Evolutionary conservation across 2,329 filamentous ascomycete species (phyloP).

Genomic region (Dryadomyces quercus-mongolicae): DNA sequence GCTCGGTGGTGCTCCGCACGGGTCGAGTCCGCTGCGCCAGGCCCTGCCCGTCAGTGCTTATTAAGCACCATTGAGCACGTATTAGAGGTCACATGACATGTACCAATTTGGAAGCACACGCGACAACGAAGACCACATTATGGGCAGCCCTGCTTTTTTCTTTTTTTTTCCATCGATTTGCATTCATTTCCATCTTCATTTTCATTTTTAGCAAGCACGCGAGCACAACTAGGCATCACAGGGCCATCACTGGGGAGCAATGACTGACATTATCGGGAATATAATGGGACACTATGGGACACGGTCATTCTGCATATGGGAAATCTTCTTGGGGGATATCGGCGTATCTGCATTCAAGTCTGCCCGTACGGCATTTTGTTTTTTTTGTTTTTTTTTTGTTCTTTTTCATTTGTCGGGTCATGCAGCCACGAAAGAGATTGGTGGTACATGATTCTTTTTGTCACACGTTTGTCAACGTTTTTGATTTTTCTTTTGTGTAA

Average conservation of each 20-base stretch:
- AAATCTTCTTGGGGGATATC: neutral
- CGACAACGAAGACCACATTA: too few species aligned
- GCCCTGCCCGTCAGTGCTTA: conserved; percentile 13
- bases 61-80: conserved; percentile 3
- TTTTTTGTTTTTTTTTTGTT: neutral
- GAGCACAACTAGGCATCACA: too few species aligned
- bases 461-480: neutral
- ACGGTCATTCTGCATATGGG: neutral
- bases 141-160: too few species aligned
- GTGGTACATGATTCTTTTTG: neutral
- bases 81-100: neutral
- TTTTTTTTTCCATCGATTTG: neutral
- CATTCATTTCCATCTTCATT: neutral
- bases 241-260: too few species aligned
- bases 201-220: neutral
- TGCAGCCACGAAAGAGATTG: too few species aligned
- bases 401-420: neutral
- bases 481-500: neutral
- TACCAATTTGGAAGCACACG: too few species aligned
- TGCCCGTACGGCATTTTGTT: neutral
- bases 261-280: neutral
- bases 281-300: neutral
- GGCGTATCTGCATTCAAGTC: neutral
- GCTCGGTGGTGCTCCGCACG: neutral
- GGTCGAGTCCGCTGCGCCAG: conserved; percentile 14